Evolutionary conservation across 2,329 filamentous ascomycete species (phyloP).

Genomic region (Madurella fahalii): DNA sequence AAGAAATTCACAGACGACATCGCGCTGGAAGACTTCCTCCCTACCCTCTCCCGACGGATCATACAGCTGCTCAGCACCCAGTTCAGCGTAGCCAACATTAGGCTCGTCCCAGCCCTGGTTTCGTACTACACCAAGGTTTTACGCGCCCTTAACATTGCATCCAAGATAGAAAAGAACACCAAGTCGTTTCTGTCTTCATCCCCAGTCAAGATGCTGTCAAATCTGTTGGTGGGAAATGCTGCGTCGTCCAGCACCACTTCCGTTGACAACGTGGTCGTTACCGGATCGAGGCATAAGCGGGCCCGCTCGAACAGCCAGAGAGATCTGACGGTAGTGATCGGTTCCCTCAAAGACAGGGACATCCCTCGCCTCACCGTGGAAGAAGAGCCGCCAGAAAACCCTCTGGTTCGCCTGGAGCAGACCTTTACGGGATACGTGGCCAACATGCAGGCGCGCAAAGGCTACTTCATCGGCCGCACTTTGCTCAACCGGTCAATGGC

Average conservation of each 20-base stretch:
- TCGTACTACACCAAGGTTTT: slow-evolving; percentile 75
- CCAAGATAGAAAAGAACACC: slow-evolving; percentile 51
- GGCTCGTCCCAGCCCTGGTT: slow-evolving; percentile 64
- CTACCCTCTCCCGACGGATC: slow-evolving; percentile 69
- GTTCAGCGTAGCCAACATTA: slow-evolving; percentile 61
- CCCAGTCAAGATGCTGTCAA: slow-evolving; percentile 86
- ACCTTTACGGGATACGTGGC: slow-evolving; percentile 80
- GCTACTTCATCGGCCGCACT: slow-evolving; percentile 75
- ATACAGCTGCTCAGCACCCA: slow-evolving; percentile 68
- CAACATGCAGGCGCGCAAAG: slow-evolving; percentile 77
- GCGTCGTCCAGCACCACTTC: slow-evolving; percentile 37
- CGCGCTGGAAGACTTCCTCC: slow-evolving; percentile 66
- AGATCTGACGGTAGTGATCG: slow-evolving; percentile 47
- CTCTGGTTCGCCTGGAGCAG: slow-evolving; percentile 72
- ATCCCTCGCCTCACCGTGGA: slow-evolving; percentile 41
- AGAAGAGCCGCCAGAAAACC: slow-evolving; percentile 57
- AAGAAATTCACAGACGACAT: slow-evolving; percentile 71
- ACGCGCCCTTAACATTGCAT: slow-evolving; percentile 61
- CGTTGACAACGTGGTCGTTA: slow-evolving; percentile 27
- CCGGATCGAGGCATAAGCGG: slow-evolving; percentile 38
- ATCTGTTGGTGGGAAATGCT: slow-evolving; percentile 63
- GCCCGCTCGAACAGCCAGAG: slow-evolving; percentile 46
- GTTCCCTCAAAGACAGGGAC: slow-evolving; percentile 49
- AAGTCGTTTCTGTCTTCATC: slow-evolving; percentile 73
- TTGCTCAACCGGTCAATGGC: slow-evolving; percentile 66